These are phyloP conservation scores for Gleditsia sinensis DNA, from an alignment of 306 rosid species.

Conservation along the genomic window DNA sequence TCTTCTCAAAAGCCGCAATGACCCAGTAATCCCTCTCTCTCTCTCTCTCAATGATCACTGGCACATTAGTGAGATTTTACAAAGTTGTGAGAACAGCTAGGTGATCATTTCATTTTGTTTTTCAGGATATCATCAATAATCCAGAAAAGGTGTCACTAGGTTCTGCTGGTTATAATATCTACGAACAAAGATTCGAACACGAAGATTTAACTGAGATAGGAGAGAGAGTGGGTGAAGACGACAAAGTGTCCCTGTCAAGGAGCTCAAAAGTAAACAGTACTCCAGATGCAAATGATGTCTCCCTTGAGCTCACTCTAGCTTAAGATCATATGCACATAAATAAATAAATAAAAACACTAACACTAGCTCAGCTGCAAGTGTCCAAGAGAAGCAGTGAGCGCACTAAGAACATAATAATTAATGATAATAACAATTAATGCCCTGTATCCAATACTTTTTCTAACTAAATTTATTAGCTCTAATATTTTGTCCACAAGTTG, in stretches of 20 bases:
- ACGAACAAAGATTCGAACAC: constrained; percentile 40
- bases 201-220: constrained; percentile 13
- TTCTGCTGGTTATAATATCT: constrained; percentile 18
- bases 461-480: too few relatives aligned
- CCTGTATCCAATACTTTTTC: too few relatives aligned
- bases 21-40: constrained; percentile 43
- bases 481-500: too few relatives aligned
- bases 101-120: neutral
- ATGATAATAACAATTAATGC: too few relatives aligned
- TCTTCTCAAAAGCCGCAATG: constrained; percentile 42
- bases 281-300: constrained; percentile 51
- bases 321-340: too few relatives aligned
- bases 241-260: constrained; percentile 45
- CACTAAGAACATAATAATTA: too few relatives aligned
- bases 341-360: too few relatives aligned
- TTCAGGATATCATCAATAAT: constrained; percentile 38
- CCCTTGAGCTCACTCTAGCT: constrained; percentile 66
- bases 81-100: too few relatives aligned
- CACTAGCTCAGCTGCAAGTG: too few relatives aligned
- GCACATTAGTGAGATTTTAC: too few relatives aligned
- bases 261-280: constrained; percentile 33
- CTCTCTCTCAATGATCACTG: too few relatives aligned
- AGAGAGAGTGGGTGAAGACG: constrained; percentile 28
- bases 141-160: constrained; percentile 30
- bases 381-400: too few relatives aligned